phyloP scores from a whole-genome alignment of 352 stramenopile species.

The Ophiocytium majus region DNA sequence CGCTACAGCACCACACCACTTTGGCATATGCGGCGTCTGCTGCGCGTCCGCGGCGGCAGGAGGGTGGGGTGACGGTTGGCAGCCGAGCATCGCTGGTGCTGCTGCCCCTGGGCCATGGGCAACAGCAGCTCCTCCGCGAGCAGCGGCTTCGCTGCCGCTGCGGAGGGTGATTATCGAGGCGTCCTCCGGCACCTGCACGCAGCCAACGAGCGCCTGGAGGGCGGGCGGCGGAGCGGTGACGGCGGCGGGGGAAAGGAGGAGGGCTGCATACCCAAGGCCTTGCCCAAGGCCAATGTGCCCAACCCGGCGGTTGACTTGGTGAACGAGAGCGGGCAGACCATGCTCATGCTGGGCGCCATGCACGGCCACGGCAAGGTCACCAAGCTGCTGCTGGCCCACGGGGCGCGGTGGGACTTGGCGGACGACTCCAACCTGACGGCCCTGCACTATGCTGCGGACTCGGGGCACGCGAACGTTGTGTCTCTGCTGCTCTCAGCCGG shows the following conservation, averaged over 20 bases:
- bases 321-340: background rate
- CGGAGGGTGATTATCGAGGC: background rate
- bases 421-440: background rate
- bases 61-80: too few relatives aligned
- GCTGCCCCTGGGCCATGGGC: background rate
- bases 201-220: background rate
- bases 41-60: too few relatives aligned
- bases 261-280: too few relatives aligned
- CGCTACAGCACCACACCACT: too few relatives aligned
- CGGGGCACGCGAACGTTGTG: background rate
- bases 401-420: background rate
- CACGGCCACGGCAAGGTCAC: background rate
- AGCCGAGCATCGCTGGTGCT: too few relatives aligned
- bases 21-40: too few relatives aligned
- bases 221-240: too few relatives aligned
- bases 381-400: background rate
- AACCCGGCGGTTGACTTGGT: background rate
- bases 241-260: too few relatives aligned
- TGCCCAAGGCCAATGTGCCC: too few relatives aligned
- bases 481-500: background rate
- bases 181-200: background rate
- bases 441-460: background rate
- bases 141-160: conserved; percentile 11
- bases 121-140: background rate
- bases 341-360: background rate